phyloP scores from a whole-genome alignment of 495 filamentous ascomycete species.

The Xylaria palmicola region DNA sequence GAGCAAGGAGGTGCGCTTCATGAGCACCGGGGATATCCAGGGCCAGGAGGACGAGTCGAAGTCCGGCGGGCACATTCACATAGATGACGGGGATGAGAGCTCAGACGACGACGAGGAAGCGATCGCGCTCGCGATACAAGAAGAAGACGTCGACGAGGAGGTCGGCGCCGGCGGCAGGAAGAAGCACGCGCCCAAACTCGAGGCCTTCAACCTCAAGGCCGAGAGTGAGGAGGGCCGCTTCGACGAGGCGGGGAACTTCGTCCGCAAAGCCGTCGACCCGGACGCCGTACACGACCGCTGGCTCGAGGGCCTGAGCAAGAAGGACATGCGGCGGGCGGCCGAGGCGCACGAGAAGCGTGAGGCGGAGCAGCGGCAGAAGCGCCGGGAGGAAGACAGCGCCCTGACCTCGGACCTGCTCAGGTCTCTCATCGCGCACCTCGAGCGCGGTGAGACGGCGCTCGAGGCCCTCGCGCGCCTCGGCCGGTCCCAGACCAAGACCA shows the following conservation, averaged over 20 bases:
- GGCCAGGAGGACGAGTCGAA: constrained; percentile 78
- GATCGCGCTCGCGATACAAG: constrained; percentile 60
- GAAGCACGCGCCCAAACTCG: constrained; percentile 90
- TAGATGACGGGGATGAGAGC: constrained; percentile 43
- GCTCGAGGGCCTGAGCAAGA: constrained; percentile 89
- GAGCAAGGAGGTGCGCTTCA: constrained; percentile 75
- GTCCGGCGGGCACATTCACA: constrained; percentile 62
- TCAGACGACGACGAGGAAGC: constrained; percentile 63
- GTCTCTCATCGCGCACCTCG: constrained; percentile 67
- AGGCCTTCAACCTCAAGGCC: constrained; percentile 89
- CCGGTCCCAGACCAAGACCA: constrained; percentile 55
- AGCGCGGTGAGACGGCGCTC: constrained; percentile 82
- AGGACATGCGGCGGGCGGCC: constrained; percentile 83
- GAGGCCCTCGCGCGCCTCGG: constrained; percentile 85
- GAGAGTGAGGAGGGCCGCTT: constrained; percentile 94
- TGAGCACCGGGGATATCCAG: constrained; percentile 74
- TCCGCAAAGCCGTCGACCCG: constrained; percentile 85
- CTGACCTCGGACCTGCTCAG: constrained; percentile 72
- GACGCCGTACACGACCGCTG: constrained; percentile 90
- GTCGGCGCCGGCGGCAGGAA: constrained; percentile 87
- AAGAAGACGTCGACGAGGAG: constrained; percentile 77
- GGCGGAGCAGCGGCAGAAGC: constrained; percentile 65
- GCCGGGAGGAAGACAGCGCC: constrained; percentile 69
- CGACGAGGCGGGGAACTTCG: constrained; percentile 85
- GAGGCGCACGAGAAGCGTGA: constrained; percentile 88